A percentile compares a stretch with the other conserved stretches of the same genome.
phyloP scores from a whole-genome alignment of 495 filamentous ascomycete species.

The Penicillium simplicissimum region DNA sequence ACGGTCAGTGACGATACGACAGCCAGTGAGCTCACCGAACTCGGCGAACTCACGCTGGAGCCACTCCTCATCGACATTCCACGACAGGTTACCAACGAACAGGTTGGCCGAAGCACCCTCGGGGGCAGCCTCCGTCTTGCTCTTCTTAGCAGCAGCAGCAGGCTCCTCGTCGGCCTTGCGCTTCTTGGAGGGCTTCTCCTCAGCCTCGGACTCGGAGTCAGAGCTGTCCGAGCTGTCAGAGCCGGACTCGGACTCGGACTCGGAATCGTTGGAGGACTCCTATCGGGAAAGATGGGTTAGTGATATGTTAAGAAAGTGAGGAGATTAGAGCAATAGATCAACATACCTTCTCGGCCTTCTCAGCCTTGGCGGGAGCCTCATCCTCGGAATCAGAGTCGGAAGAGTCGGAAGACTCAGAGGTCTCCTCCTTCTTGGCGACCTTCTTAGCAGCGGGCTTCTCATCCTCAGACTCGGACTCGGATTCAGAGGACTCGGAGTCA shows the following conservation, averaged over 20 bases:
- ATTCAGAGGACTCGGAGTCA: slow-evolving; percentile 33
- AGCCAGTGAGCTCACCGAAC: slow-evolving; percentile 74
- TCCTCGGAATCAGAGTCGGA: slow-evolving; percentile 36
- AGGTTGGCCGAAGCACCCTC: slow-evolving; percentile 69
- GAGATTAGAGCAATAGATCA: neutral
- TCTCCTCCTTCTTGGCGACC: slow-evolving; percentile 24
- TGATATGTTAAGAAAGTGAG: neutral
- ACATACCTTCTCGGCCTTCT: slow-evolving; percentile 46
- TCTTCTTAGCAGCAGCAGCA: slow-evolving; percentile 72
- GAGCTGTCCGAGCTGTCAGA: slow-evolving; percentile 36
- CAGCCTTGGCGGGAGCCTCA: slow-evolving; percentile 39
- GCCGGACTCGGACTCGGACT: slow-evolving; percentile 37
- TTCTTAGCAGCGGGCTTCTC: slow-evolving; percentile 39
- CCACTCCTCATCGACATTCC: slow-evolving; percentile 92
- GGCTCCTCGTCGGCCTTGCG: slow-evolving; percentile 80
- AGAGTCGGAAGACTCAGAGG: slow-evolving; percentile 36
- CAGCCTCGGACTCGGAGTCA: slow-evolving; percentile 54
- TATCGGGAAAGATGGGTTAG: slow-evolving; percentile 12
- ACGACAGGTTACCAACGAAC: slow-evolving; percentile 92
- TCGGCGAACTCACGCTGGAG: slow-evolving; percentile 82
- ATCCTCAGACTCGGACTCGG: slow-evolving; percentile 35
- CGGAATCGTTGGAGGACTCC: slow-evolving; percentile 32
- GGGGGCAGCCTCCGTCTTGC: slow-evolving; percentile 70
- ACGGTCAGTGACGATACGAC: slow-evolving; percentile 82
- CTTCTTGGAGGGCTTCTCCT: slow-evolving; percentile 68